These are phyloP conservation scores for Oxyria digyna DNA, from an alignment of 148 eudicot species.

Conservation along the genomic window DNA sequence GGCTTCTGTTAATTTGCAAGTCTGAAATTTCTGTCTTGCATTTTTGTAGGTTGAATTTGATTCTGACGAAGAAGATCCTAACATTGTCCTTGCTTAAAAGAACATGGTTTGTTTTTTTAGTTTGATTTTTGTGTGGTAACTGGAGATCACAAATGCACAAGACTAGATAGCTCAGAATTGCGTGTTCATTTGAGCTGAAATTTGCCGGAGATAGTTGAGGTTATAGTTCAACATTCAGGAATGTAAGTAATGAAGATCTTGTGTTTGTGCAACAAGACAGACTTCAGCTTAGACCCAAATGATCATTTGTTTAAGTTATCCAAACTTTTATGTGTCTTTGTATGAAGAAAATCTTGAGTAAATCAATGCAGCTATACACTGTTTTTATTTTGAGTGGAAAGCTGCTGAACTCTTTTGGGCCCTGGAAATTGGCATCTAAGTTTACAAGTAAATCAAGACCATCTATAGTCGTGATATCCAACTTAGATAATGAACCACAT, in stretches of 20 bases:
- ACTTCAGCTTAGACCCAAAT: background rate
- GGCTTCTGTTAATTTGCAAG: background rate
- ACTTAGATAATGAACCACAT: too few species aligned
- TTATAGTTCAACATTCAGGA: background rate
- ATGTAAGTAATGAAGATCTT: background rate
- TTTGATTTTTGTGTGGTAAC: too few species aligned
- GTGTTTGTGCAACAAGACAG: background rate
- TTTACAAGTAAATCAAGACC: too few species aligned
- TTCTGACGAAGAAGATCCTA: constrained; percentile 68
- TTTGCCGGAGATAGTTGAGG: background rate
- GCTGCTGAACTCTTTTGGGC: background rate
- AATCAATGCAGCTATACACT: background rate
- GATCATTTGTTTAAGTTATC: background rate
- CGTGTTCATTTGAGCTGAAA: background rate
- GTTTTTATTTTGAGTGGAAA: too few species aligned
- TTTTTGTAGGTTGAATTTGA: constrained; percentile 49
- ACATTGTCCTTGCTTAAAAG: constrained; percentile 20
- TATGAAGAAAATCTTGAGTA: background rate
- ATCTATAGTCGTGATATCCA: too few species aligned
- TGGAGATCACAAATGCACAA: too few species aligned
- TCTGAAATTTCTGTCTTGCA: too few species aligned
- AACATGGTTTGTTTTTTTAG: too few species aligned
- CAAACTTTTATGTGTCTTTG: background rate
- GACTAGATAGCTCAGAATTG: background rate
- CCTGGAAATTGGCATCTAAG: too few species aligned